Evolutionary conservation across 2,329 filamentous ascomycete species (phyloP), one percentile per base, ranked within the genome.

Genomic region (Cladosporium phlei): DNA sequence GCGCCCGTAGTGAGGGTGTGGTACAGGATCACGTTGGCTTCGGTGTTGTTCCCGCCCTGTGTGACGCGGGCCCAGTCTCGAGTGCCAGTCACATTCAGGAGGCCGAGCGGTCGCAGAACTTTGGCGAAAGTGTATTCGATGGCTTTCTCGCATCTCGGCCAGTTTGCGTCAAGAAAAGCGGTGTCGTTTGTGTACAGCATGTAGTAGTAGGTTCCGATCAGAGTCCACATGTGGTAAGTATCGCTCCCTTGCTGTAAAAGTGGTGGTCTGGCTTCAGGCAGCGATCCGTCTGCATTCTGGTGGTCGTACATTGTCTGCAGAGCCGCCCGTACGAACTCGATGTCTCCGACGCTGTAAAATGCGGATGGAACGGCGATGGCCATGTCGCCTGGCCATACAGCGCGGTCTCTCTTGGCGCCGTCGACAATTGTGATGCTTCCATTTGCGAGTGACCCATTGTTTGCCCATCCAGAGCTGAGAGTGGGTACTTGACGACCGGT

Each of bases 371-470:
- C 69, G 2, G 72, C 71, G 40, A 74, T 76, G 4, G 71, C 71
- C 68, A 82, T 77, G 56, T 83, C 80, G 1, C 79, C 79, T 9
- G 79, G 73, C 78, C 78, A 83, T 2, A 82, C 74, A 14, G 78
- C 65, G 7, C 77, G 69, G 55, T 82, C 79, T 24, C 79, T 69
- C 57, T 82, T 82, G 1, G 76, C 75, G 11, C 78, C 79, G 57
- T 82, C 78, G 1, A 67, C 64, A 7, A 71, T 51, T 3, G 59
- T 57, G 12, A 62, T 65, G 0, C 53, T 60, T 0, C 67, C 66
- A 28, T 67, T 66, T 0, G 67, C 62, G 34, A 71, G 68, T 0
- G 69, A 70, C 17, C 57, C 61, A 37, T 70, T 71, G 51, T 62
- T 58, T 22, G 66, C 70, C 69, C 68, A 72, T 8, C 37, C 25